Conservation (phyloP, 345 rosid species). For the Salix viminalis region DNA sequence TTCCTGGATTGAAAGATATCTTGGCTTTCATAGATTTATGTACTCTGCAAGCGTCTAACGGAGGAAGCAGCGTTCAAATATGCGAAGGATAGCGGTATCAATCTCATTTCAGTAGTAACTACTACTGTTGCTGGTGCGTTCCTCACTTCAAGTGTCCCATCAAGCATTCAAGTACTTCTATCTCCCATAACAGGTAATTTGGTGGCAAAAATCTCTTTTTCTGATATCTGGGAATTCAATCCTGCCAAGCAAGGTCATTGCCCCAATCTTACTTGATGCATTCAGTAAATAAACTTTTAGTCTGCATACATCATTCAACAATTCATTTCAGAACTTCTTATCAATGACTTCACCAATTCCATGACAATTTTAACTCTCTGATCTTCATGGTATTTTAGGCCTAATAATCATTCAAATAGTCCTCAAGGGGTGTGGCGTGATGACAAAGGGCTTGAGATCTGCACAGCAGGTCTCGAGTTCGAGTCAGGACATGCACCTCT, state of each 20-base stretch:
- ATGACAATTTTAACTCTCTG: too few species aligned
- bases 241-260: background rate
- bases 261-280: background rate
- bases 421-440: too few species aligned
- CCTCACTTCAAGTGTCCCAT: constrained; percentile 55
- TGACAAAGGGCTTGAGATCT: too few species aligned
- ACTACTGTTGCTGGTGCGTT: constrained; percentile 75
- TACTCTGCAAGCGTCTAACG: constrained; percentile 55
- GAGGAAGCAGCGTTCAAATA: constrained; percentile 76
- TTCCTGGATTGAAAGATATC: background rate
- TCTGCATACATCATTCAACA: too few species aligned
- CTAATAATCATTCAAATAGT: too few species aligned
- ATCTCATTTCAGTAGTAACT: constrained; percentile 64
- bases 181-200: constrained; percentile 63
- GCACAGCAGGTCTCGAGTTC: too few species aligned
- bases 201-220: background rate
- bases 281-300: too few species aligned
- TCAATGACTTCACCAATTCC: too few species aligned
- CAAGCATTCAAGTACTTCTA: constrained; percentile 68
- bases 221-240: background rate
- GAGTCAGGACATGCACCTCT: too few species aligned
- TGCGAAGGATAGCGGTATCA: constrained; percentile 52
- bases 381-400: too few species aligned
- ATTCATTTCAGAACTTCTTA: too few species aligned
- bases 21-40: constrained; percentile 53